Base-by-base conservation (phyloP, 2,329 filamentous ascomycete species). In the Lomentospora prolificans region DNA sequence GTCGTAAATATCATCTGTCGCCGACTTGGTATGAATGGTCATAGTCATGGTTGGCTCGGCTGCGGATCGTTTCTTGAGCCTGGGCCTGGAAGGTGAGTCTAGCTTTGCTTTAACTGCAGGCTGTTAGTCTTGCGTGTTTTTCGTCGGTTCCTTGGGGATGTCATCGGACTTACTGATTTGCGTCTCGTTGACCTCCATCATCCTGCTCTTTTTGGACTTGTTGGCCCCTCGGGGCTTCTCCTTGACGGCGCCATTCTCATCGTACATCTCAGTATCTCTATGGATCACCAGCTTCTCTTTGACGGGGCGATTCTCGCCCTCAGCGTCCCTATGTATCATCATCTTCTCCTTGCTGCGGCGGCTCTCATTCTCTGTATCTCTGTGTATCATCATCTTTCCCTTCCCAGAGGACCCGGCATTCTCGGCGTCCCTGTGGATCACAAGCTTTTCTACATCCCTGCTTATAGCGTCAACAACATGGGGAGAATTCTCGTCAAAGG, bases 1-100 rank as follows among this genome's bases (percentile, higher is more conserved):
- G 57, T 90, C 90, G 64, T 97, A 97, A 54, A 99, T 96, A 63
- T 99, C 94, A 63, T 97, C 91, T 59, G 92, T 96, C 3, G 94
- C 94, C 61, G 94, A 92, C 63, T 83, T 89, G 10, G 94, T 99
- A 66, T 97, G 90, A 61, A 99, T 82, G 0, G 94, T 99, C 91
- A 99, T 96, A 1, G 94, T 99, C 91, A 99, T 96, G 1, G 94
- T 99, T n/a, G 91, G 89, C 69, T 97, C 92, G 53, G 79, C 74
- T 2, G 70, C 61, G 1, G 57, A 52, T 67, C 87, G 94, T 68
- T 89, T 89, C 60, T 85, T 87, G 56, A 92, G 78, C 69, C 95
- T 97, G 3, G 84, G 84, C n/a, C 85, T 82, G 0, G 88, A 88
- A 0, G 91, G 92, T 2, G 92, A 96, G 64, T 94, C 89, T 55